Conservation (phyloP, 2,329 filamentous ascomycete species). For the Exophiala mesophila region DNA sequence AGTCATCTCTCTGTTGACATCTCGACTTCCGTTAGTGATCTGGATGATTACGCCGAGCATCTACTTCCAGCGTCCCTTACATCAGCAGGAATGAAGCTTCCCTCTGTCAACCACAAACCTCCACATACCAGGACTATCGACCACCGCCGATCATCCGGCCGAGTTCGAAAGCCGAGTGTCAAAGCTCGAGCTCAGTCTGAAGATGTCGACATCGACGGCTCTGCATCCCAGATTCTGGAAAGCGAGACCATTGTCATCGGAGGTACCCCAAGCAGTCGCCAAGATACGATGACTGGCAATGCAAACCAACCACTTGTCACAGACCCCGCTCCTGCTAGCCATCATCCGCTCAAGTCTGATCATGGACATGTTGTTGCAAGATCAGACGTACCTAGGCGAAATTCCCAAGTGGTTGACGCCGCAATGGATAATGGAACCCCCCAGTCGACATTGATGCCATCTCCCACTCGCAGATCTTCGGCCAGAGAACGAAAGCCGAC, state of each 20-base stretch:
- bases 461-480: constrained; percentile 13
- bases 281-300: background rate
- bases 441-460: background rate
- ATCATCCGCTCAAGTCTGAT: background rate
- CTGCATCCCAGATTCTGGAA: background rate
- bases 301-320: background rate
- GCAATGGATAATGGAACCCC: background rate
- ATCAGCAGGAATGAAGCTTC: constrained; percentile 12
- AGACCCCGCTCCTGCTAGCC: background rate
- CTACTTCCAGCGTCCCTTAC: constrained; percentile 6
- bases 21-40: constrained; percentile 13
- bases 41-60: constrained; percentile 14
- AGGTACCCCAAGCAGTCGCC: background rate
- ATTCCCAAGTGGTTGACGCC: background rate
- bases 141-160: constrained; percentile 14
- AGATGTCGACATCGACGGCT: constrained; percentile 11
- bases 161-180: constrained; percentile 18
- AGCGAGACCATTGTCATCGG: constrained; percentile 17
- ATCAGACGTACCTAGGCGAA: background rate
- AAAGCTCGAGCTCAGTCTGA: constrained; percentile 19
- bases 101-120: constrained; percentile 4
- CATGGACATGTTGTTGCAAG: background rate
- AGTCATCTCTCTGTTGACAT: constrained; percentile 5
- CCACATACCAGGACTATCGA: background rate
- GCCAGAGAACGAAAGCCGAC: constrained; percentile 19